phyloP scores from a whole-genome alignment of 192 early-diverging fungal species.

The Kappamyces sp. region DNA sequence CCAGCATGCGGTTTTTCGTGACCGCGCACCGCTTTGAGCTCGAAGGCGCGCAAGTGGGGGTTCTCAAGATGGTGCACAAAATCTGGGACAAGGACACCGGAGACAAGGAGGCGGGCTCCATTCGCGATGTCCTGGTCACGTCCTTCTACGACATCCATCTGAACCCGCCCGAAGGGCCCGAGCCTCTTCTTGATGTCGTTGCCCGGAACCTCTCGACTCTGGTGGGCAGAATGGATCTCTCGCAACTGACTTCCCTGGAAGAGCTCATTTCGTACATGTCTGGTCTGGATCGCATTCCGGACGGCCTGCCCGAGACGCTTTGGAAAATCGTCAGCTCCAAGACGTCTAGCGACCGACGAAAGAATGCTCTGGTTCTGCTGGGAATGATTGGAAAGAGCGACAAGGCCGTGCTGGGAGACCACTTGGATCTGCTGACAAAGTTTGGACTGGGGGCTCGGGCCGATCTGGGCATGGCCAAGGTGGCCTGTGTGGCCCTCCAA shows the following conservation, averaged over 20 bases:
- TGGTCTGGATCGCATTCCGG: conserved; percentile 57
- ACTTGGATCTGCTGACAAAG: conserved; percentile 74
- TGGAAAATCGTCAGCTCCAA: conserved; percentile 57
- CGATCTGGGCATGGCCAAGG: conserved; percentile 78
- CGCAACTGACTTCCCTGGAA: conserved; percentile 93
- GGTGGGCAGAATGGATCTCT: conserved; percentile 77
- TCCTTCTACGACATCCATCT: conserved; percentile 78
- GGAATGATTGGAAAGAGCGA: conserved; percentile 89
- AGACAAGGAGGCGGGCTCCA: conserved; percentile 34
- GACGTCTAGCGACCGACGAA: conserved; percentile 65
- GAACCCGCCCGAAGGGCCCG: conserved; percentile 35
- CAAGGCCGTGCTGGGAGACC: conserved; percentile 74
- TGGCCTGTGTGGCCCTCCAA: conserved; percentile 90
- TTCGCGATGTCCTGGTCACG: conserved; percentile 63
- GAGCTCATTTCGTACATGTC: conserved; percentile 79
- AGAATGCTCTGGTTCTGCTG: conserved; percentile 87
- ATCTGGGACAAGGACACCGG: conserved; percentile 67
- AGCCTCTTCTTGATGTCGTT: conserved; percentile 30
- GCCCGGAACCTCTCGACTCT: conserved; percentile 70
- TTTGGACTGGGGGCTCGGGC: conserved; percentile 81
- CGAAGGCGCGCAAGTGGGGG: conserved; percentile 78
- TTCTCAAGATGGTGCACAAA: conserved; percentile 92
- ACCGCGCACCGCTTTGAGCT: conserved; percentile 77
- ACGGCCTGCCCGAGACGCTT: conserved; percentile 66
- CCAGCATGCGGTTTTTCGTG: conserved; percentile 94